Conservation (phyloP, 2,329 filamentous ascomycete genomes). For the Aspergillus ruber region DNA sequence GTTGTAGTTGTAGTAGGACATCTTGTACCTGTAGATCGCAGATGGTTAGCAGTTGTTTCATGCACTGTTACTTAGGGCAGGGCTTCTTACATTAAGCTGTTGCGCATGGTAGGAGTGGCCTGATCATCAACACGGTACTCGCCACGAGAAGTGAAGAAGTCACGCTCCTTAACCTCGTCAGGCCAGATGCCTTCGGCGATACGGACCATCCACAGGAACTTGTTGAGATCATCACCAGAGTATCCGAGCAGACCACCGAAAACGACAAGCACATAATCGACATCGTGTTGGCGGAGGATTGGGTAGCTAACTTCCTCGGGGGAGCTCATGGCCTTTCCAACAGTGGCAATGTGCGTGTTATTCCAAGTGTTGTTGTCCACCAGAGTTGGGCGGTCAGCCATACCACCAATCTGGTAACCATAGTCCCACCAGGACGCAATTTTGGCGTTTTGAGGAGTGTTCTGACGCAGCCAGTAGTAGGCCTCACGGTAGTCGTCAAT, state of each 20-base stretch:
- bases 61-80: background rate
- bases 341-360: conserved; percentile 98
- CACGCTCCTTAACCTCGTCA: conserved; percentile 95
- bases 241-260: conserved; percentile 95
- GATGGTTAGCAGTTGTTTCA: conserved; percentile 8
- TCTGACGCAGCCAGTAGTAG: conserved; percentile 98
- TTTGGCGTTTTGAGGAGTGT: conserved; percentile 90
- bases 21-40: conserved; percentile 76
- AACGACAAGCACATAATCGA: conserved; percentile 96
- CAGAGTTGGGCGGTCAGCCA: conserved; percentile 93
- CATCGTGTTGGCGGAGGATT: conserved; percentile 96
- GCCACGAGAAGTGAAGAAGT: conserved; percentile 88
- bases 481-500: conserved; percentile 99
- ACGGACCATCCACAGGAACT: conserved; percentile 99
- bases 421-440: conserved; percentile 99
- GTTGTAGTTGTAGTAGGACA: conserved; percentile 99
- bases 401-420: conserved; percentile 98
- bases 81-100: conserved; percentile 85
- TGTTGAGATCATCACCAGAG: conserved; percentile 98
- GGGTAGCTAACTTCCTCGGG: conserved; percentile 96
- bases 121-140: conserved; percentile 93
- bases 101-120: conserved; percentile 94
- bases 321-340: conserved; percentile 98
- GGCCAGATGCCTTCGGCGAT: conserved; percentile 99
- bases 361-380: conserved; percentile 99